Conservation (phyloP, 202 grass and related monocot genomes). For the Alloteropsis angusta region DNA sequence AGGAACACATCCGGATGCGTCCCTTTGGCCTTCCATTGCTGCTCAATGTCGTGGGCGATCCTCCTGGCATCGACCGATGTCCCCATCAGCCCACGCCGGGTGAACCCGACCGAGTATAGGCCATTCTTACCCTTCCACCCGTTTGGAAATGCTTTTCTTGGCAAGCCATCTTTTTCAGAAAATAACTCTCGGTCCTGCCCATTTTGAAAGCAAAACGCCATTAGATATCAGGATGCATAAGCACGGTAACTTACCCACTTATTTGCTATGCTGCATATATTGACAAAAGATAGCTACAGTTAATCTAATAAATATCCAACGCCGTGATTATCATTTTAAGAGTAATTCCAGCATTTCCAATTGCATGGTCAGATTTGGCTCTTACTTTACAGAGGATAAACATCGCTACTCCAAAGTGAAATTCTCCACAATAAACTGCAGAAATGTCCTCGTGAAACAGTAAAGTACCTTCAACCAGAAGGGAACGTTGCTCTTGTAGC, state of each 20-base stretch:
- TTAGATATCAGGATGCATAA: not conserved
- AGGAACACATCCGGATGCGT: conserved; percentile 7
- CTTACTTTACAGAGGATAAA: not conserved
- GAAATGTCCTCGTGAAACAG: not conserved
- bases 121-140: conserved; percentile 77
- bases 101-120: conserved; percentile 80
- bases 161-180: conserved; percentile 79
- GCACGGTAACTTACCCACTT: not conserved
- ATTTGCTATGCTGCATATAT: not conserved
- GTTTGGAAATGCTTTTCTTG: conserved; percentile 69
- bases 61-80: conserved; percentile 52
- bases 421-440: not conserved
- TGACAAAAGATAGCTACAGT: not conserved
- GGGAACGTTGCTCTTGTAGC: conserved; percentile 92
- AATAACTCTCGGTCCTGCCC: conserved; percentile 73
- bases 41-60: conserved; percentile 78
- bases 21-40: conserved; percentile 39
- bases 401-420: not conserved
- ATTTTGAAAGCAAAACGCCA: not conserved
- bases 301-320: not conserved
- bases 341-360: not conserved
- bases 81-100: conserved; percentile 69
- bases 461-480: conserved; percentile 72
- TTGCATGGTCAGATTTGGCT: not conserved
- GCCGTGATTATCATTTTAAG: not conserved